Conservation (phyloP, 495 filamentous ascomycete species). For the Neurospora sp. region DNA sequence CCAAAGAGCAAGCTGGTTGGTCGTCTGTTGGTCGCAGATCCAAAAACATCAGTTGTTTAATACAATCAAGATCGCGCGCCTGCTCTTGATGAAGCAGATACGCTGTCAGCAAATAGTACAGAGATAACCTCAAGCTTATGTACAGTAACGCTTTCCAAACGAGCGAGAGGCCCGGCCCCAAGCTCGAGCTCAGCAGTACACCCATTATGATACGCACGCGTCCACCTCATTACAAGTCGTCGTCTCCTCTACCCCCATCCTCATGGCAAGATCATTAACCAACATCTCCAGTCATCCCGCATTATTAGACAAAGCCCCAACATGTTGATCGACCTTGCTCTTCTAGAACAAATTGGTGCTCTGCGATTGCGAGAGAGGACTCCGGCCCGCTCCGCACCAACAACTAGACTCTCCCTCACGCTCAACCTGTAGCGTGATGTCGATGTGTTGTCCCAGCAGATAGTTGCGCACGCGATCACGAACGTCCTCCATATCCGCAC, state of each 20-base stretch:
- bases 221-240: neutral
- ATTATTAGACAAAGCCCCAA: neutral
- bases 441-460: constrained; percentile 52
- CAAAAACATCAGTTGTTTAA: neutral
- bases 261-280: neutral
- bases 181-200: neutral
- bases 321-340: neutral
- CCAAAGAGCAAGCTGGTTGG: neutral
- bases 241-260: neutral
- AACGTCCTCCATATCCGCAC: constrained; percentile 67
- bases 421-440: constrained; percentile 67
- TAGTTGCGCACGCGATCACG: constrained; percentile 53
- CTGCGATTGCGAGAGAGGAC: constrained; percentile 17
- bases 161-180: neutral
- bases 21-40: neutral
- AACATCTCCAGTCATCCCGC: neutral
- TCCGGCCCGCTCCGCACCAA: constrained; percentile 57
- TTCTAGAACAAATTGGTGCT: constrained; percentile 17
- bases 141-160: neutral
- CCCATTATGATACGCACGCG: neutral
- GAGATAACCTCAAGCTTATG: neutral
- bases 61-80: neutral
- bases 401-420: constrained; percentile 65
- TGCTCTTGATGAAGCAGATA: neutral
- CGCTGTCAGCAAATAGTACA: neutral